phyloP scores from a whole-genome alignment of 768 basidiomycete species.

The Leucocoprinus sp. region DNA sequence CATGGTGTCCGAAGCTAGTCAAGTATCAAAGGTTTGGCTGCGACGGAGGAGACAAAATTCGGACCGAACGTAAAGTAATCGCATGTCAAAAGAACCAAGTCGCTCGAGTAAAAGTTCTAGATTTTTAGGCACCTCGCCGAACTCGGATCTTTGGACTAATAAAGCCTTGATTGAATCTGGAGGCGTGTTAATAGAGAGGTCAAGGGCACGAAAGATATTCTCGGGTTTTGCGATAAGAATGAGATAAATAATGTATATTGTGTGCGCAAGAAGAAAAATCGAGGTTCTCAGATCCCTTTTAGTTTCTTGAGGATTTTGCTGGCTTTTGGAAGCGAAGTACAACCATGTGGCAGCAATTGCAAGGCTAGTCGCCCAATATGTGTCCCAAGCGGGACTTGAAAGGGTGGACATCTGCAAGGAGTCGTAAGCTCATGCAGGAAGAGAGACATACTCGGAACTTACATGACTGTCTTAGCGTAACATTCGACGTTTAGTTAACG shows the following conservation, averaged over 20 bases:
- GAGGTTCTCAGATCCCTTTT: conserved; percentile 19
- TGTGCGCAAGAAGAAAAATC: conserved; percentile 38
- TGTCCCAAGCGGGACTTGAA: background rate
- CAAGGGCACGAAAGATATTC: conserved; percentile 54
- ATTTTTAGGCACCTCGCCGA: conserved; percentile 34
- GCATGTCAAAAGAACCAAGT: conserved; percentile 48
- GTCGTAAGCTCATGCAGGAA: too few species aligned
- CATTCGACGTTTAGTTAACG: too few species aligned
- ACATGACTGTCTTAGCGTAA: background rate
- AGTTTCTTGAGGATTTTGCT: background rate
- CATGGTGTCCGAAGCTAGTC: conserved; percentile 59
- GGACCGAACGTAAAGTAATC: conserved; percentile 53
- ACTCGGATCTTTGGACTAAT: conserved; percentile 33
- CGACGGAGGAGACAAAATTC: conserved; percentile 13
- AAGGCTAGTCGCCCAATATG: conserved; percentile 4
- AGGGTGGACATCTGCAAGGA: conserved; percentile 7
- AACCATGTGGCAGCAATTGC: conserved; percentile 5
- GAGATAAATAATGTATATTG: conserved; percentile 39
- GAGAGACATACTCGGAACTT: background rate
- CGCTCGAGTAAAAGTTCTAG: conserved; percentile 46
- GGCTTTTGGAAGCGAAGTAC: conserved; percentile 9
- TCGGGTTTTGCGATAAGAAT: conserved; percentile 42
- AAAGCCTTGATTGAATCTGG: conserved; percentile 42
- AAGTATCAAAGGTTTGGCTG: background rate
- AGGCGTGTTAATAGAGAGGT: conserved; percentile 45